A percentile compares a stretch with the other conserved stretches of the same genome.
These are phyloP conservation scores for Neurospora discreta DNA, from an alignment of 495 filamentous ascomycete genomes.

Conservation along the genomic window DNA sequence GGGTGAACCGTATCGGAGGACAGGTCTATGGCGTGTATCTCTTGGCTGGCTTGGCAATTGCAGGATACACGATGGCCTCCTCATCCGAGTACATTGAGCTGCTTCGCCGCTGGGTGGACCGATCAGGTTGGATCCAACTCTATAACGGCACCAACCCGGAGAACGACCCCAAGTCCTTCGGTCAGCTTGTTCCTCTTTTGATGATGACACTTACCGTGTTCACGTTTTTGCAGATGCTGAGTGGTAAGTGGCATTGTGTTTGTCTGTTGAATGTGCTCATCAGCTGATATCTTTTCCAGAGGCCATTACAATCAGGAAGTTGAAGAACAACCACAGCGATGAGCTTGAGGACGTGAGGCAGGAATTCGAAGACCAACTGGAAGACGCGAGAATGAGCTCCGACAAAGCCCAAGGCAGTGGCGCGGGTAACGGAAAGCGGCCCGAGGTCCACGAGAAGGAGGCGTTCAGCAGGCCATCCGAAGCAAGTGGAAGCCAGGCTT, in stretches of 20 bases:
- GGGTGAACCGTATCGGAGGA: background rate
- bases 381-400: background rate
- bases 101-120: conserved; percentile 20
- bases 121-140: conserved; percentile 20
- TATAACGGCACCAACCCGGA: conserved; percentile 12
- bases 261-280: background rate
- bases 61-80: conserved; percentile 2
- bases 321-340: background rate
- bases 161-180: conserved; percentile 24
- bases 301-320: background rate
- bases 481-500: background rate
- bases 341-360: background rate
- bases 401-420: background rate
- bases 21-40: conserved; percentile 17
- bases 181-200: conserved; percentile 26
- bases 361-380: background rate
- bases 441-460: background rate
- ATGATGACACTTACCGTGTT: conserved; percentile 21
- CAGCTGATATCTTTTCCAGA: background rate
- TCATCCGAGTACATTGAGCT: conserved; percentile 16
- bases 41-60: conserved; percentile 10
- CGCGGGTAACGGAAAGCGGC: background rate
- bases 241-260: conserved; percentile 11
- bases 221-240: conserved; percentile 20
- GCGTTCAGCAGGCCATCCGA: background rate